Conservation (phyloP, 2,329 filamentous ascomycete genomes). For the Epichloe aotearoae region DNA sequence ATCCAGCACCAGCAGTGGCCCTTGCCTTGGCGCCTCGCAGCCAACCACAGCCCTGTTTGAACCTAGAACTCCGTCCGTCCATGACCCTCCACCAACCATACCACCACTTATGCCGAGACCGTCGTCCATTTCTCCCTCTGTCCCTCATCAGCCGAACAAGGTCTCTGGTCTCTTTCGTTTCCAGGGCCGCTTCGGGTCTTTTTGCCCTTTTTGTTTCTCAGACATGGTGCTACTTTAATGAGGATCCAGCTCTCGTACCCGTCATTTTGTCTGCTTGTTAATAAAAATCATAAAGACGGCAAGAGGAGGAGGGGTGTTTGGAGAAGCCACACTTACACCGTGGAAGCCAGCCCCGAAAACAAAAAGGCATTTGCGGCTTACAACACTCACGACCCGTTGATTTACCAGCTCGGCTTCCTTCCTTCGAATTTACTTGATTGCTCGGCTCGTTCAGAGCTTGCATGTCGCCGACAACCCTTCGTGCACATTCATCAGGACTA, state of each 20-base stretch:
- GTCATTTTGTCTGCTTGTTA: background rate
- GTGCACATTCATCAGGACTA: background rate
- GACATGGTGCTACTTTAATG: conserved; percentile 14
- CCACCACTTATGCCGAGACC: conserved; percentile 10
- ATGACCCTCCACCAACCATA: conserved; percentile 10
- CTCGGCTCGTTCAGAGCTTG: background rate
- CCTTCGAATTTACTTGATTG: background rate
- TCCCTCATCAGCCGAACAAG: conserved; percentile 10
- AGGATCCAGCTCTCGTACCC: conserved; percentile 2
- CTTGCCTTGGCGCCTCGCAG: conserved; percentile 7
- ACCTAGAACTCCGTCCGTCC: conserved; percentile 10
- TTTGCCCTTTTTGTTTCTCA: conserved; percentile 8
- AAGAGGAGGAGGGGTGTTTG: conserved; percentile 4
- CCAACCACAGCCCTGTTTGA: conserved; percentile 11
- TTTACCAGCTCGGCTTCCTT: background rate
- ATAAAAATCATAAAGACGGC: background rate
- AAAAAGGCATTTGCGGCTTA: background rate
- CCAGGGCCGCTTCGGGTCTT: conserved; percentile 6
- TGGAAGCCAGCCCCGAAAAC: background rate
- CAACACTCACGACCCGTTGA: background rate
- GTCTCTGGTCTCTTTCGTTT: conserved; percentile 7
- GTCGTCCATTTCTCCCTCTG: conserved; percentile 9
- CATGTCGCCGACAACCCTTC: background rate
- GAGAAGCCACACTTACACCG: conserved; percentile 4
- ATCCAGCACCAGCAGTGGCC: conserved; percentile 8